phyloP scores from a whole-genome alignment of 495 filamentous ascomycete genomes.

The Barbatosphaeria neglecta region DNA sequence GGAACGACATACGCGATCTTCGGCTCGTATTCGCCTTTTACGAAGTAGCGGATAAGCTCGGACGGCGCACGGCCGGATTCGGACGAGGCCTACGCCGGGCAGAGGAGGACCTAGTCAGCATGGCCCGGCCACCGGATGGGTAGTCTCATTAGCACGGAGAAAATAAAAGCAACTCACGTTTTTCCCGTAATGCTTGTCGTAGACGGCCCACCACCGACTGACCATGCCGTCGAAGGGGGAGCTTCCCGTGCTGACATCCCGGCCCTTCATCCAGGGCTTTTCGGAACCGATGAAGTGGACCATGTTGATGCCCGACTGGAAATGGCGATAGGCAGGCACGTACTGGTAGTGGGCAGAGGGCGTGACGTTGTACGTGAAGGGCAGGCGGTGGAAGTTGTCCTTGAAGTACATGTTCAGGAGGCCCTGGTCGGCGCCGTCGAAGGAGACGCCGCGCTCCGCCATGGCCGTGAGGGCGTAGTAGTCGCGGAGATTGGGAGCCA shows the following conservation, averaged over 20 bases:
- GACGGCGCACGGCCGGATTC: slow-evolving; percentile 5
- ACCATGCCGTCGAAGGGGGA: slow-evolving; percentile 72
- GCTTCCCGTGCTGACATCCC: slow-evolving; percentile 40
- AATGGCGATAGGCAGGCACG: slow-evolving; percentile 86
- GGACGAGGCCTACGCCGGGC: no score
- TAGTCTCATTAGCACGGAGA: neutral
- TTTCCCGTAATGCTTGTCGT: slow-evolving; percentile 67
- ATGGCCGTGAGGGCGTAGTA: slow-evolving; percentile 75
- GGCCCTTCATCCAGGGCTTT: slow-evolving; percentile 77
- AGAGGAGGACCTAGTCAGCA: no score
- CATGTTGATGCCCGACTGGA: slow-evolving; percentile 72
- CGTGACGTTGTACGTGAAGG: slow-evolving; percentile 95
- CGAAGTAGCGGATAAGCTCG: slow-evolving; percentile 38
- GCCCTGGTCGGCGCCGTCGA: slow-evolving; percentile 96
- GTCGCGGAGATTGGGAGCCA: slow-evolving; percentile 76
- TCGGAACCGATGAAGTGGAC: slow-evolving; percentile 87
- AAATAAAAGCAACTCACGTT: slow-evolving; percentile 28
- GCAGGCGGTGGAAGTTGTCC: slow-evolving; percentile 68
- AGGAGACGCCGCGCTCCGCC: slow-evolving; percentile 77
- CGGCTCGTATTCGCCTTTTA: slow-evolving; percentile 43
- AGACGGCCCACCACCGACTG: slow-evolving; percentile 82
- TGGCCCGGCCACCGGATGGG: no score
- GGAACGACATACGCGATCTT: slow-evolving; percentile 13
- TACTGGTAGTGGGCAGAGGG: slow-evolving; percentile 92
- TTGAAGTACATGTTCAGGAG: slow-evolving; percentile 90